Evolutionary conservation across 139 green algal genomes (phyloP).

Genomic region (Auxenochlorella protothecoides): DNA sequence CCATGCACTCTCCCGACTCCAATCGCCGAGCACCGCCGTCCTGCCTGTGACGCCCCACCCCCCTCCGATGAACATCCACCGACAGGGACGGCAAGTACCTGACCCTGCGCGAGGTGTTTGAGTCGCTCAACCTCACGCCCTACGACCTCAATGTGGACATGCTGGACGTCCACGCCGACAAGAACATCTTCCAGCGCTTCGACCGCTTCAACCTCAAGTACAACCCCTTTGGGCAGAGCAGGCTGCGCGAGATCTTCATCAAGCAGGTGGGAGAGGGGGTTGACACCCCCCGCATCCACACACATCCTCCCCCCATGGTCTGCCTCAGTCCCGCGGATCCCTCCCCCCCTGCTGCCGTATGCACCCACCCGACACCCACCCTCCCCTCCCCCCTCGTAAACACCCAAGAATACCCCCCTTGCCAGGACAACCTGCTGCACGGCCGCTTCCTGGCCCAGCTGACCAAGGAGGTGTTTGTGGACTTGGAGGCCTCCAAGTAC

Average conservation of each 20-base stretch:
- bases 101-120: slow-evolving; percentile 84
- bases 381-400: no score
- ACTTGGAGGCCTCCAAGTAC: slow-evolving; percentile 82
- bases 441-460: slow-evolving; percentile 93
- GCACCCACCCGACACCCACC: no score
- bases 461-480: slow-evolving; percentile 82
- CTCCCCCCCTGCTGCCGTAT: no score
- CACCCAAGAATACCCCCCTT: no score
- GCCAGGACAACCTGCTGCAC: slow-evolving; percentile 85
- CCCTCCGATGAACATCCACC: slow-evolving; percentile 16
- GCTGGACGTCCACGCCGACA: slow-evolving; percentile 98
- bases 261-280: slow-evolving; percentile 63
- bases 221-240: slow-evolving; percentile 95
- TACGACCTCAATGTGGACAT: slow-evolving; percentile 98
- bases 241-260: slow-evolving; percentile 98
- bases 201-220: slow-evolving; percentile 98
- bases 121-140: slow-evolving; percentile 50
- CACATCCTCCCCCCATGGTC: no score
- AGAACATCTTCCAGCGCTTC: slow-evolving; percentile 97
- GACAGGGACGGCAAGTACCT: slow-evolving; percentile 91
- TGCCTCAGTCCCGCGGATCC: no score
- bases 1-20: background rate
- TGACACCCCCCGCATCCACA: no score
- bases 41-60: background rate
- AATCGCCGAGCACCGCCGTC: background rate